Evolutionary conservation across 2,329 filamentous ascomycete species (phyloP).

Genomic region (Pseudocercospora eumusae): DNA sequence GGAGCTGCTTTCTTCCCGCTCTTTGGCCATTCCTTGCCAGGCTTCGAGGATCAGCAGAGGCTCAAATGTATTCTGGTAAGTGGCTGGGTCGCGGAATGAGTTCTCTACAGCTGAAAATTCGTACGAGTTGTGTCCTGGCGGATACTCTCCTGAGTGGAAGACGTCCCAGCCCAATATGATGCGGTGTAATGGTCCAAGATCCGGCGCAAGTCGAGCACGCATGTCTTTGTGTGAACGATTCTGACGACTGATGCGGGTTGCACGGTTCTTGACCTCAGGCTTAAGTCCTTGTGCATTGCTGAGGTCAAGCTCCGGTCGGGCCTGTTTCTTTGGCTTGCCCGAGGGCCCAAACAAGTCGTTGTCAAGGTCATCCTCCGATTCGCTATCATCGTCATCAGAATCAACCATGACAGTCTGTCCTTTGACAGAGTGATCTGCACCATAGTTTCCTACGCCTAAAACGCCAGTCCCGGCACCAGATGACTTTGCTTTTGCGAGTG

Average conservation of each 20-base stretch:
- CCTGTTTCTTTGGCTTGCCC: conserved; percentile 47
- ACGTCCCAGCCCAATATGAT: conserved; percentile 93
- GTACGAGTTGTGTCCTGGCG: conserved; percentile 69
- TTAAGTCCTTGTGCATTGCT: conserved; percentile 38
- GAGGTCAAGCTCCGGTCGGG: conserved; percentile 38
- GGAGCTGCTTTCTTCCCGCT: conserved; percentile 80
- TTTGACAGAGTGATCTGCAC: conserved; percentile 73
- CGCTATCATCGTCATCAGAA: conserved; percentile 59
- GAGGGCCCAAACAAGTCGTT: conserved; percentile 66
- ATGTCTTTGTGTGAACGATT: conserved; percentile 87
- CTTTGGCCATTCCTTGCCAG: conserved; percentile 89
- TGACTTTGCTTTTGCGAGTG: conserved; percentile 45
- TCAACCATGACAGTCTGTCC: conserved; percentile 90
- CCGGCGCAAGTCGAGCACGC: conserved; percentile 85
- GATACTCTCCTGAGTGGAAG: conserved; percentile 84
- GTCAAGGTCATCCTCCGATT: conserved; percentile 43
- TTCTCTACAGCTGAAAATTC: conserved; percentile 75
- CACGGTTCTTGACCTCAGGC: conserved; percentile 61
- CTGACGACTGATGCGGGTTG: conserved; percentile 80
- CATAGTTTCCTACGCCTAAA: conserved; percentile 68
- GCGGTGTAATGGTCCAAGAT: conserved; percentile 80
- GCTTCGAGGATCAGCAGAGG: conserved; percentile 89
- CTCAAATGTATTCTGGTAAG: conserved; percentile 88
- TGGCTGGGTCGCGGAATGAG: conserved; percentile 70
- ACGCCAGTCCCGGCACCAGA: conserved; percentile 77